Evolutionary conservation across 306 rosid species (phyloP).

Genomic region (Ormosia semicastrata): DNA sequence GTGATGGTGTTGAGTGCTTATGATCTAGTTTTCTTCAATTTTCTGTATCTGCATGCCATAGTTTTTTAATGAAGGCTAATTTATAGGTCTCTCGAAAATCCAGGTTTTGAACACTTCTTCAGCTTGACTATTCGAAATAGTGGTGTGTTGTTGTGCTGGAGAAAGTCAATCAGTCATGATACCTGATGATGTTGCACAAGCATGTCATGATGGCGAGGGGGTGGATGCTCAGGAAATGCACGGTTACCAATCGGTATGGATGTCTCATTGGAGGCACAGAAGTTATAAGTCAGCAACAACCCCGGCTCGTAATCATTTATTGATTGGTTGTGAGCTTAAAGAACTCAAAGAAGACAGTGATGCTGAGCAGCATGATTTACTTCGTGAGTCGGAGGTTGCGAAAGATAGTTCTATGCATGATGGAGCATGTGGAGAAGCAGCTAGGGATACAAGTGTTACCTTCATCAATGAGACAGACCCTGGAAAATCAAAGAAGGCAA

Average conservation of each 20-base stretch:
- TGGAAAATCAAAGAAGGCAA: slow-evolving; percentile 29
- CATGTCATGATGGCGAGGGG: slow-evolving; percentile 35
- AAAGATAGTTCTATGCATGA: slow-evolving; percentile 16
- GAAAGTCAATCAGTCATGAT: slow-evolving; percentile 24
- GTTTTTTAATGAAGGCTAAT: not conserved
- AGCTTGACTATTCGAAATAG: not conserved
- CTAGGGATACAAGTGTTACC: slow-evolving; percentile 29
- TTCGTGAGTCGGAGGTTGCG: slow-evolving; percentile 29
- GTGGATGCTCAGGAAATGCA: slow-evolving; percentile 33
- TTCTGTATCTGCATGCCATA: slow-evolving; percentile 18
- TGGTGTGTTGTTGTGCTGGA: slow-evolving; percentile 1
- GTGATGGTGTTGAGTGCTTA: not conserved
- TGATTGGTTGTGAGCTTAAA: slow-evolving; percentile 33
- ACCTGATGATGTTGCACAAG: slow-evolving; percentile 44
- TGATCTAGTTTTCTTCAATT: slow-evolving; percentile 24
- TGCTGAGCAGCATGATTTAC: slow-evolving; percentile 33
- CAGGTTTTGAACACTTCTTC: not conserved
- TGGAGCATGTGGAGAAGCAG: slow-evolving; percentile 41
- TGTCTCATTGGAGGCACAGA: slow-evolving; percentile 66
- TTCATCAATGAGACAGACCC: slow-evolving; percentile 31
- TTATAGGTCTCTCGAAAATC: not conserved
- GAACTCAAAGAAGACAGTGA: slow-evolving; percentile 34
- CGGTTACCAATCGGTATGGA: slow-evolving; percentile 56
- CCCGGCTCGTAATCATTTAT: slow-evolving; percentile 22
- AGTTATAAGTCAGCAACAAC: slow-evolving; percentile 45